phyloP scores from a whole-genome alignment of 2,329 filamentous ascomycete genomes.

The Colletotrichum coccodes region DNA sequence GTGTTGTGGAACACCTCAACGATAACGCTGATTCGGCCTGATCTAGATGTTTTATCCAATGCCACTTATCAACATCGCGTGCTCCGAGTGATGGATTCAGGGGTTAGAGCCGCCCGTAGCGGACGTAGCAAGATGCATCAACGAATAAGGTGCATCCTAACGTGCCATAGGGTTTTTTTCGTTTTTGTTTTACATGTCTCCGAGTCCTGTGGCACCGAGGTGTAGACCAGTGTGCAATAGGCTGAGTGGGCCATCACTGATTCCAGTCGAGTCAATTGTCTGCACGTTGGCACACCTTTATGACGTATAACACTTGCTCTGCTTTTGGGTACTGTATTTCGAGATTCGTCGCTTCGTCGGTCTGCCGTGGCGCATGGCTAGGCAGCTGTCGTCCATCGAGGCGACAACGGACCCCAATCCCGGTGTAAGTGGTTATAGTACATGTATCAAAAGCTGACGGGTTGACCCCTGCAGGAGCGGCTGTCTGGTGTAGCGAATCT shows the following conservation, averaged over 20 bases:
- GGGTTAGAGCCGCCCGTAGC: neutral
- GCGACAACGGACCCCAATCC: neutral
- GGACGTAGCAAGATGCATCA: neutral
- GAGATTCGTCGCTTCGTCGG: neutral
- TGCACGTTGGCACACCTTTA: neutral
- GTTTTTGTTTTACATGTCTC: neutral
- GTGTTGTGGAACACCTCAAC: constrained; percentile 3
- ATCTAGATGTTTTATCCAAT: constrained; percentile 18
- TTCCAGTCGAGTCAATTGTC: neutral
- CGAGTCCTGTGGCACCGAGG: neutral
- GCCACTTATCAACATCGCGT: constrained; percentile 12
- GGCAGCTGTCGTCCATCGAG: neutral
- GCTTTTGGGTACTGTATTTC: neutral
- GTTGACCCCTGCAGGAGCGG: constrained; percentile 18
- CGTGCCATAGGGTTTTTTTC: neutral
- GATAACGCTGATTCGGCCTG: constrained; percentile 21
- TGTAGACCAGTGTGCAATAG: neutral
- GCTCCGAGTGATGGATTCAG: neutral
- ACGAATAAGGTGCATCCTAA: neutral
- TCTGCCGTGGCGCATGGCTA: neutral
- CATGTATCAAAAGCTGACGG: neutral
- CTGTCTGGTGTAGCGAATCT: constrained; percentile 13
- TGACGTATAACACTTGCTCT: neutral
- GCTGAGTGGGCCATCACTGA: neutral
- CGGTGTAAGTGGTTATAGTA: neutral